Conservation (phyloP, 2,329 filamentous ascomycete species). For the Phialophora macrospora region DNA sequence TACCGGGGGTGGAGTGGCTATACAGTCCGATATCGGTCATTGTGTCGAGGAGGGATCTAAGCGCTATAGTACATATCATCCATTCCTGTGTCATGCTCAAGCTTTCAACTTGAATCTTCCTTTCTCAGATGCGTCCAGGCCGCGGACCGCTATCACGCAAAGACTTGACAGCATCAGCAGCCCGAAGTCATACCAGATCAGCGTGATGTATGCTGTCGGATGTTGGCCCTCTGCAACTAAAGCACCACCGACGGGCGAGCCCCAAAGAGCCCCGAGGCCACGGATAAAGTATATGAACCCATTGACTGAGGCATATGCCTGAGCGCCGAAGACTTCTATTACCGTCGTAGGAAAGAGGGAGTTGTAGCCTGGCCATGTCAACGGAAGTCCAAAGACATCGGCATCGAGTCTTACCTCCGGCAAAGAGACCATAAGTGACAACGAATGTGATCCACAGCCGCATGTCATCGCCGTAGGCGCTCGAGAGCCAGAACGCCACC, state of each 20-base stretch:
- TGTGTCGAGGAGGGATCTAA: background rate
- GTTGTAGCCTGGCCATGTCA: constrained; percentile 44
- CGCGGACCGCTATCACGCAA: constrained; percentile 38
- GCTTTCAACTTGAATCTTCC: constrained; percentile 36
- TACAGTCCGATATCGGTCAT: constrained; percentile 1
- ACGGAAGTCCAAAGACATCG: background rate
- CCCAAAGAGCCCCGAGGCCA: constrained; percentile 46
- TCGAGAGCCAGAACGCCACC: constrained; percentile 42
- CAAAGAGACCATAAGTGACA: constrained; percentile 46
- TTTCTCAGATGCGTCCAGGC: constrained; percentile 39
- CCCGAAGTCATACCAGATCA: constrained; percentile 41
- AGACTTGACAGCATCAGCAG: constrained; percentile 38
- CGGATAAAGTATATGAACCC: constrained; percentile 49
- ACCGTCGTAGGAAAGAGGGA: constrained; percentile 49
- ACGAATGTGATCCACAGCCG: constrained; percentile 41
- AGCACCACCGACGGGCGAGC: constrained; percentile 46
- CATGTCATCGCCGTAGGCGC: constrained; percentile 38
- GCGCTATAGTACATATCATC: background rate
- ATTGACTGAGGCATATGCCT: constrained; percentile 47
- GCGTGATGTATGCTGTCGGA: constrained; percentile 37
- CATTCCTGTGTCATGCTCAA: constrained; percentile 3
- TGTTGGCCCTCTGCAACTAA: constrained; percentile 37
- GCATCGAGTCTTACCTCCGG: constrained; percentile 36
- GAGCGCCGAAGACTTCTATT: constrained; percentile 48
- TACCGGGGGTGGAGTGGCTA: background rate